phyloP scores from a whole-genome alignment of 768 basidiomycete genomes.

The Tricholoma hemisulphureum region DNA sequence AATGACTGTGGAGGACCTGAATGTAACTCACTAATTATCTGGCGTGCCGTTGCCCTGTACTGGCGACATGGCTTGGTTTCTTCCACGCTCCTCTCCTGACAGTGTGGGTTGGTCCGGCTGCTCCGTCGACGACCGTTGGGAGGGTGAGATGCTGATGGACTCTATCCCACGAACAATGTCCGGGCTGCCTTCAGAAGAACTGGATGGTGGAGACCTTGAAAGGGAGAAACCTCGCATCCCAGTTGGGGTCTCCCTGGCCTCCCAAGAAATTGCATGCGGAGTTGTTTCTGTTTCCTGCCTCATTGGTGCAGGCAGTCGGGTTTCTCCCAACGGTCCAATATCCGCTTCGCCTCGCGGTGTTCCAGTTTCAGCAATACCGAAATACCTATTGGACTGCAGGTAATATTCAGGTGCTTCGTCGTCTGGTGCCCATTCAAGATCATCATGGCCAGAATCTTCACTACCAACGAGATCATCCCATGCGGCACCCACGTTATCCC shows the following conservation, averaged over 20 bases:
- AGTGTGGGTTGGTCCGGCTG: not conserved
- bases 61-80: conserved; percentile 53
- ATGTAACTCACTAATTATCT: conserved; percentile 43
- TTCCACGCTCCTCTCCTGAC: conserved; percentile 43
- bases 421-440: conserved; percentile 54
- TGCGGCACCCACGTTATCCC: conserved; percentile 52
- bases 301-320: conserved; percentile 7
- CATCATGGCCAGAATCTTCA: conserved; percentile 35
- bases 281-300: conserved; percentile 6
- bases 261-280: not conserved
- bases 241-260: conserved; percentile 24
- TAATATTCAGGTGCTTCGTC: conserved; percentile 31
- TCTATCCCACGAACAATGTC: conserved; percentile 35
- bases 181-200: conserved; percentile 42
- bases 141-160: conserved; percentile 19
- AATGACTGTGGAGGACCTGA: not conserved
- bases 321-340: conserved; percentile 46
- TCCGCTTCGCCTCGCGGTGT: conserved; percentile 13
- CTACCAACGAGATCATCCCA: conserved; percentile 50
- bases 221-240: conserved; percentile 13
- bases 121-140: conserved; percentile 1
- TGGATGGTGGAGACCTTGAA: conserved; percentile 39
- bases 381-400: conserved; percentile 15
- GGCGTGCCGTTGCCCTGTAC: conserved; percentile 48
- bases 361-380: conserved; percentile 2